Evolutionary conservation across 352 stramenopile genomes (phyloP).

Genomic region (Saprolegnia diclina): DNA sequence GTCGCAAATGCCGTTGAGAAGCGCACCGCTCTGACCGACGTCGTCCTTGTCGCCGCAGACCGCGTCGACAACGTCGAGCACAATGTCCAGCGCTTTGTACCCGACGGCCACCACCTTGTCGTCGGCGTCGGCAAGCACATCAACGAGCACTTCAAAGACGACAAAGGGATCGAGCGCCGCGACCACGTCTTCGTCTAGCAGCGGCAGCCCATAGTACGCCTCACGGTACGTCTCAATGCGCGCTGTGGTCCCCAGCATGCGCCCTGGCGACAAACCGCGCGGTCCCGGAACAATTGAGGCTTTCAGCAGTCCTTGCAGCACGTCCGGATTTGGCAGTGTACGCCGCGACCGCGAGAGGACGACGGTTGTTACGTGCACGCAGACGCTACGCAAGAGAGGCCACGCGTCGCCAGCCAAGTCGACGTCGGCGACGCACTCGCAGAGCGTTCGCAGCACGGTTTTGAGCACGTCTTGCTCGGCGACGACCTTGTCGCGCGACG

Average conservation of each 20-base stretch:
- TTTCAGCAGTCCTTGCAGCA: conserved; percentile 61
- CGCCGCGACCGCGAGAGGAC: conserved; percentile 47
- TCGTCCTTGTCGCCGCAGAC: conserved; percentile 37
- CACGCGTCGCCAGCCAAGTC: conserved; percentile 58
- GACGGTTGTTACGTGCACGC: conserved; percentile 48
- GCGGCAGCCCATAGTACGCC: conserved; percentile 60
- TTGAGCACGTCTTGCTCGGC: conserved; percentile 41
- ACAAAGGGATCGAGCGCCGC: conserved; percentile 56
- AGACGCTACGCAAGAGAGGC: conserved; percentile 50
- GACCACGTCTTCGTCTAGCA: conserved; percentile 38
- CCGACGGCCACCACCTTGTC: conserved; percentile 49
- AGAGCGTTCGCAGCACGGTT: conserved; percentile 54
- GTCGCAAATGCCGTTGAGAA: conserved; percentile 75
- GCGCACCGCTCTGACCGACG: conserved; percentile 39
- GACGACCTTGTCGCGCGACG: conserved; percentile 13
- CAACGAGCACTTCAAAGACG: conserved; percentile 57
- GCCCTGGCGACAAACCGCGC: conserved; percentile 65
- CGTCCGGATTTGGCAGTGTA: conserved; percentile 54
- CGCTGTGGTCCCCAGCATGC: conserved; percentile 70
- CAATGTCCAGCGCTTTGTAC: conserved; percentile 42
- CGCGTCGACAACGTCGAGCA: conserved; percentile 41
- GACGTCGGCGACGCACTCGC: conserved; percentile 68
- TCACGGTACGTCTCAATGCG: conserved; percentile 73
- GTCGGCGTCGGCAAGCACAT: conserved; percentile 59
- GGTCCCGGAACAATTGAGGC: conserved; percentile 71